Evolutionary conservation across 2,329 filamentous ascomycete species (phyloP), one percentile per base, ranked within the genome.

Genomic region (Microsporum canis): DNA sequence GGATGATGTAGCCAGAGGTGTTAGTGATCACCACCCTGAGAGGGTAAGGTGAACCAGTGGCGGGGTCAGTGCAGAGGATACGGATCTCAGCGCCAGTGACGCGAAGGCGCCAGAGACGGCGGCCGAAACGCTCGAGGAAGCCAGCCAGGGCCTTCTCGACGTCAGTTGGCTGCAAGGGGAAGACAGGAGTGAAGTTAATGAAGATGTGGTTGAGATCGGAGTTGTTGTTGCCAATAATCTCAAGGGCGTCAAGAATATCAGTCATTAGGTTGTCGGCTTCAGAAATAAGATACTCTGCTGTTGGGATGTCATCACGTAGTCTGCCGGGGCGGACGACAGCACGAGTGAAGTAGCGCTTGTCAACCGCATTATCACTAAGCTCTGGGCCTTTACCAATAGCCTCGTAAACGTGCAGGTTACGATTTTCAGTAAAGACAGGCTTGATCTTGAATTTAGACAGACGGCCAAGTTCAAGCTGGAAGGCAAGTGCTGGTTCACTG

Each of bases 191-290:
- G 80, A 99, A 99, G 83, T 99, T 97, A 82, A 99, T 94, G 81
- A 99, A 99, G 82, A 99, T 94, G 79, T 99, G 94, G 82, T 99
- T 99, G 72, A 99, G 83, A 81, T 99, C 94, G 58, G 94, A 96
- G 79, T 95, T 95, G 80, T 96, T 97, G 82, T 96, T 96, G 72
- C 94, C 94, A 71, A 96, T 95, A 69, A 99, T 96, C 81, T 99
- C 94, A 62, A 99, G 81, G 51, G 94, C 94, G 72, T 99, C 94
- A 59, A 97, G 85, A 70, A 99, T 97, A 72, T 99, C 94, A 73
- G 90, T 97, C 83, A 99, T 91, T 68, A 97, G 82, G 65, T 94
- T 87, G 71, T 99, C 92, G 43, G 92, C 91, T 79, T 99, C 94
- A 0, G 91, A 96, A 68, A 96, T 95, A 73, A 99, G 84, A 77